Evolutionary conservation across 495 filamentous ascomycete species (phyloP), one percentile per base, ranked within the genome.

Genomic region (Podospora tetraspora): DNA sequence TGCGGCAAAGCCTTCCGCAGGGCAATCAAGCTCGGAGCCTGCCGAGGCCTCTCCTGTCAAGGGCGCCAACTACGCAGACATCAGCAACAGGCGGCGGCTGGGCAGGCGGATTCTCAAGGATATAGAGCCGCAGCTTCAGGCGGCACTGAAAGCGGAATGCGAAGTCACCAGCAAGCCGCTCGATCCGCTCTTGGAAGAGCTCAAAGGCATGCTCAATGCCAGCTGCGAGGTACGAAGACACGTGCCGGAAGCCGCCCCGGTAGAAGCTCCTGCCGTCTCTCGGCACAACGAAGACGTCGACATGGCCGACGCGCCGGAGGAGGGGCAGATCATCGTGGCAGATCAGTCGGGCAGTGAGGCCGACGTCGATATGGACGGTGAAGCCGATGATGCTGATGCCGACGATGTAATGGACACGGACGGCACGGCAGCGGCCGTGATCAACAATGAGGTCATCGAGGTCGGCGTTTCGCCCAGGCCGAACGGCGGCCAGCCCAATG

Each of bases 71-170:
- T 80, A 74, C 43, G 72, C 74, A 23, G 81, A 81, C 57, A 72
- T 69, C 32, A 73, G 72, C 57, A 78, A 81, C 64, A 83, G 92
- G 22, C 88, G 82, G 66, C 76, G 88, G 73, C 80, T 92, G 29
- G 94, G 90, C 16, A 96, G 94, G 75, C 85, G 92, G 58, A 93
- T 97, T 62, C 83, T 97, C 68, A 92, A 91, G 76, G 85, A 87
- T 3, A 84, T 97, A 25, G 90, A 95, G 74, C 86, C 87, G 21
- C 83, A 87, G 56, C 80, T 97, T 8, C 92, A 96, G 76, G 86
- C 89, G 59, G 92, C 92, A 3, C 80, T 91, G 58, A 84, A 85
- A 62, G 91, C 91, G 52, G 94, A 98, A 77, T 88, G 89, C 57
- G 92, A 96, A 59, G 81, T 97, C 10, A 87, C 82, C 65, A 83